phyloP scores from a whole-genome alignment of 2,329 filamentous ascomycete species.

The Colletotrichum sojae region DNA sequence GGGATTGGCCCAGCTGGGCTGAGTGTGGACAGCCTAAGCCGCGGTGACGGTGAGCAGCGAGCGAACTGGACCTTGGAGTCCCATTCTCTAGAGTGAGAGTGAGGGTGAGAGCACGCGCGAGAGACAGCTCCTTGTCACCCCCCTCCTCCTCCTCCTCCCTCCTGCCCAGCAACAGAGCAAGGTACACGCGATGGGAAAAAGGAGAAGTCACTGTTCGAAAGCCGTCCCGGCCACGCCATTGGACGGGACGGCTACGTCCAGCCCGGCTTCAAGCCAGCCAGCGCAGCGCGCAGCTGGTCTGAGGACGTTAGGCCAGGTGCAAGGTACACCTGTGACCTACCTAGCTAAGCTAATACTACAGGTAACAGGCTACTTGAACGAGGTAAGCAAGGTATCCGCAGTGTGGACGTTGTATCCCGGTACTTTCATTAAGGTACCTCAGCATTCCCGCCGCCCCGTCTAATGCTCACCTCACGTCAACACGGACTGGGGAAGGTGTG shows the following conservation, averaged over 20 bases:
- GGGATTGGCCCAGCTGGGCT: slow-evolving; percentile 35
- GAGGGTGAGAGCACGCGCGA: neutral
- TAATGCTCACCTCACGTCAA: slow-evolving; percentile 34
- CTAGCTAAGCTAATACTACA: no score
- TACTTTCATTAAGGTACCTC: neutral
- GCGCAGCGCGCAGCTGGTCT: neutral
- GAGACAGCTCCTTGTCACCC: neutral
- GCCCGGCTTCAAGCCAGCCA: neutral
- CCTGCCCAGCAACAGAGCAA: neutral
- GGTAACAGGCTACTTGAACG: no score
- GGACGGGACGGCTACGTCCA: neutral
- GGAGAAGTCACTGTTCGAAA: slow-evolving; percentile 34
- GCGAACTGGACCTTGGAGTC: no score
- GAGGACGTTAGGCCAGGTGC: neutral
- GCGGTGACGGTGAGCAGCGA: slow-evolving; percentile 18
- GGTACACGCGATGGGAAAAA: slow-evolving; percentile 22
- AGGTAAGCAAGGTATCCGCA: no score
- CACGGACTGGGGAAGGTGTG: slow-evolving; percentile 38
- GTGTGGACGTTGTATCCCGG: no score
- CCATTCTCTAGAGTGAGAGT: no score
- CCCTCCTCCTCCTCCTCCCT: neutral
- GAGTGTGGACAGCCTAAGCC: slow-evolving; percentile 21
- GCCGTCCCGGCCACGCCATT: neutral
- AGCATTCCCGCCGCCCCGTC: slow-evolving; percentile 1
- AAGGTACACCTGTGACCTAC: no score